Percentiles rank a stretch among this genome's conserved stretches.
Evolutionary conservation across 345 rosid genomes (phyloP).

Genomic region (Limnanthes douglasii): DNA sequence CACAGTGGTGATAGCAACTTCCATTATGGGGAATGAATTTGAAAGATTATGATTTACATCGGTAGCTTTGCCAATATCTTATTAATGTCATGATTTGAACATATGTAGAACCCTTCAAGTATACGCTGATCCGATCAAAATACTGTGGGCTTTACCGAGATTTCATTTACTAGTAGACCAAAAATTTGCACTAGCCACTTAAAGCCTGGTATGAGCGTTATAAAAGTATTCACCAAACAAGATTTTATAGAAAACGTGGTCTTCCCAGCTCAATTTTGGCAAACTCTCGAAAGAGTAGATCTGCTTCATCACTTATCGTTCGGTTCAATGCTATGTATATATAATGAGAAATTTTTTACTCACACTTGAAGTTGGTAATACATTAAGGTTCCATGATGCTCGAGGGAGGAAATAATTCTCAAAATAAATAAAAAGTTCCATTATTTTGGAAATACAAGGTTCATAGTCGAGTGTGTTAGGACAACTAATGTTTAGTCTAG

Average conservation of each 20-base stretch:
- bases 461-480: conserved; percentile 33
- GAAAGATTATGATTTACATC: too few relatives aligned
- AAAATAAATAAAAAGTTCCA: conserved; percentile 26
- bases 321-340: conserved; percentile 27
- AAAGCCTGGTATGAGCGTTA: conserved; percentile 43
- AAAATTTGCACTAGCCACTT: conserved; percentile 45
- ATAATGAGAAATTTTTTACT: conserved; percentile 24
- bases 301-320: conserved; percentile 40
- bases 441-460: conserved; percentile 35
- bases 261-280: conserved; percentile 45
- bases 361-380: conserved; percentile 32
- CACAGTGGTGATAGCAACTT: too few relatives aligned
- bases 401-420: conserved; percentile 43
- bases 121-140: too few relatives aligned
- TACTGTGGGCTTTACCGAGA: too few relatives aligned
- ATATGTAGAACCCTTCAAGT: too few relatives aligned
- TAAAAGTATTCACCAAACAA: conserved; percentile 41
- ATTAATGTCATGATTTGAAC: too few relatives aligned
- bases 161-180: too few relatives aligned
- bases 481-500: conserved; percentile 46
- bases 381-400: conserved; percentile 30
- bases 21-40: too few relatives aligned
- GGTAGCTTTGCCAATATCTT: too few relatives aligned
- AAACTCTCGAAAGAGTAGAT: conserved; percentile 27
- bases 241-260: conserved; percentile 35